These are phyloP conservation scores for Sparassis latifolia DNA, from an alignment of 1,284 basidiomycete genomes.

Conservation along the genomic window DNA sequence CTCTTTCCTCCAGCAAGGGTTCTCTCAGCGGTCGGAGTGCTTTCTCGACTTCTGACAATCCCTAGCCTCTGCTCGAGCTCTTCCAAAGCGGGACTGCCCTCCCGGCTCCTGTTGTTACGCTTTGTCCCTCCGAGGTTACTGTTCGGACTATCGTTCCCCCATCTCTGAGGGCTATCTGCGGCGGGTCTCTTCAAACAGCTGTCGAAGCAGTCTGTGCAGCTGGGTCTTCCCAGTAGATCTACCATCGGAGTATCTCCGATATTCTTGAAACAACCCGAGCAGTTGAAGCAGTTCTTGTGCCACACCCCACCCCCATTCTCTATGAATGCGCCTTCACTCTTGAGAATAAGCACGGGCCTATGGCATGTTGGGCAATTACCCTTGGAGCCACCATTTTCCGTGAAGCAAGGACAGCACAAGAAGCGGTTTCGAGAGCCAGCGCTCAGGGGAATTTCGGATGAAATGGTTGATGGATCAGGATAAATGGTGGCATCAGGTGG, in stretches of 20 bases:
- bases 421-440: slow-evolving; percentile 42
- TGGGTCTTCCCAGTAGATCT: slow-evolving; percentile 72
- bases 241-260: slow-evolving; percentile 72
- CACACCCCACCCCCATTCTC: slow-evolving; percentile 62
- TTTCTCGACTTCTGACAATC: slow-evolving; percentile 24
- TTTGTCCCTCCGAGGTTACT: slow-evolving; percentile 36
- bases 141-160: slow-evolving; percentile 22
- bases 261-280: slow-evolving; percentile 62
- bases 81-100: slow-evolving; percentile 58
- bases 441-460: slow-evolving; percentile 11
- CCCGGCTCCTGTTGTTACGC: slow-evolving; percentile 33
- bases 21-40: slow-evolving; percentile 17
- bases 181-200: slow-evolving; percentile 48
- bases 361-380: slow-evolving; percentile 61
- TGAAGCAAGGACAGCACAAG: slow-evolving; percentile 68
- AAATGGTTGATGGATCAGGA: slow-evolving; percentile 52
- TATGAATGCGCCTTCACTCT: slow-evolving; percentile 70
- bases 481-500: slow-evolving; percentile 78
- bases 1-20: slow-evolving; percentile 7
- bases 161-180: slow-evolving; percentile 30
- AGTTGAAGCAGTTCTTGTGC: slow-evolving; percentile 76
- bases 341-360: slow-evolving; percentile 64
- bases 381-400: slow-evolving; percentile 63
- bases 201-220: slow-evolving; percentile 73
- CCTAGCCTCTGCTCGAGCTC: slow-evolving; percentile 48